These are phyloP conservation scores for Arachnomyces sp. DNA, from an alignment of 2,329 filamentous ascomycete species.

Conservation along the genomic window DNA sequence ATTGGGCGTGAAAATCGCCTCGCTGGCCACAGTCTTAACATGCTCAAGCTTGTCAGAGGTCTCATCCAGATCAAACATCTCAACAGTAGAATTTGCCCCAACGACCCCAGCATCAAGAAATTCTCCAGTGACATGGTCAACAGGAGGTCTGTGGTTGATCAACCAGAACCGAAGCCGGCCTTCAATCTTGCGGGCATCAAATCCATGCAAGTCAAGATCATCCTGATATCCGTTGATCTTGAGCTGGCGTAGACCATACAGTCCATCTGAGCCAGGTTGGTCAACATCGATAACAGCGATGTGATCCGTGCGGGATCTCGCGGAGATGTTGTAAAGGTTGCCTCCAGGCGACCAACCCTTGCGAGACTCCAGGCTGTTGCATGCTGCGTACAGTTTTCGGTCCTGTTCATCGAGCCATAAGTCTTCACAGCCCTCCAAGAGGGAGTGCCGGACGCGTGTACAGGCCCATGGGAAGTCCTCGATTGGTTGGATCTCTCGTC, in stretches of 20 bases:
- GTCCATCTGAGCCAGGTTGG: constrained; percentile 12
- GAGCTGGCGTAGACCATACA: constrained; percentile 16
- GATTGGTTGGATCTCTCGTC: constrained; percentile 23
- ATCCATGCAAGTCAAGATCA: constrained; percentile 25
- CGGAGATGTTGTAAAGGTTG: constrained; percentile 16
- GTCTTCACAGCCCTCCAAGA: constrained; percentile 24
- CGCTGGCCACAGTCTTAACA: constrained; percentile 24
- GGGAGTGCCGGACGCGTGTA: constrained; percentile 18
- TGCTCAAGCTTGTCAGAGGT: constrained; percentile 21
- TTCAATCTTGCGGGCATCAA: constrained; percentile 23
- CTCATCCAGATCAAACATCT: constrained; percentile 24
- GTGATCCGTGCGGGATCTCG: constrained; percentile 17
- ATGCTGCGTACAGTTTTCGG: constrained; percentile 21
- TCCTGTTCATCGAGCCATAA: constrained; percentile 21
- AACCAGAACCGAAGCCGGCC: constrained; percentile 23
- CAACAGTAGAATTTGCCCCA: constrained; percentile 32
- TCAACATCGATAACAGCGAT: constrained; percentile 23
- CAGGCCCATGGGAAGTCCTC: constrained; percentile 24
- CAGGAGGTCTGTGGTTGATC: constrained; percentile 28
- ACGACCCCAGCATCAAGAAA: constrained; percentile 21
- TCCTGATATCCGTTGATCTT: constrained; percentile 11
- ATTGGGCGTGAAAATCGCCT: constrained; percentile 29
- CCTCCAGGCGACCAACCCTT: constrained; percentile 18
- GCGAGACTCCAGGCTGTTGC: constrained; percentile 15
- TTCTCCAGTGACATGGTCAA: constrained; percentile 23